Percentiles rank a stretch among this genome's conserved stretches.
phyloP scores from a whole-genome alignment of 2,329 filamentous ascomycete genomes.

The Apiospora arundinis region DNA sequence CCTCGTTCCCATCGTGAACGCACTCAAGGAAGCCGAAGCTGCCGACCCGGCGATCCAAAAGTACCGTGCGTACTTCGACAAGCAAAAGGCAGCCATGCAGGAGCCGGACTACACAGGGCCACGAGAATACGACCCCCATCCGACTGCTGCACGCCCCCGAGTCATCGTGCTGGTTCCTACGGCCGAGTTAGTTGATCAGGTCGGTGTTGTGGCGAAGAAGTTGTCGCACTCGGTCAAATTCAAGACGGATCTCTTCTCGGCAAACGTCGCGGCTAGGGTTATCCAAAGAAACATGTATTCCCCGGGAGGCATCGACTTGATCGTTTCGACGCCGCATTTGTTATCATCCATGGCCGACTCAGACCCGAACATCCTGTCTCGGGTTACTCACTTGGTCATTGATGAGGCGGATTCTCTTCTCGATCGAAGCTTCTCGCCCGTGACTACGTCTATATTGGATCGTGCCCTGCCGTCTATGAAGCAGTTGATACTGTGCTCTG shows the following conservation, averaged over 20 bases:
- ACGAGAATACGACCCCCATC: conserved; percentile 72
- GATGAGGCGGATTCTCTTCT: conserved; percentile 97
- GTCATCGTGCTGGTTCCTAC: conserved; percentile 90
- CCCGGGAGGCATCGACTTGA: conserved; percentile 79
- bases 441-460: conserved; percentile 83
- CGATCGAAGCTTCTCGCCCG: conserved; percentile 88
- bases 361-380: conserved; percentile 91
- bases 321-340: conserved; percentile 88
- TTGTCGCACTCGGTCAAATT: conserved; percentile 88
- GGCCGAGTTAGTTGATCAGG: conserved; percentile 88
- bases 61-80: conserved; percentile 61
- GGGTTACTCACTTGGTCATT: conserved; percentile 85
- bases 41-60: conserved; percentile 64
- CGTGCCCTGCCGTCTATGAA: conserved; percentile 80
- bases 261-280: conserved; percentile 74
- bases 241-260: conserved; percentile 82
- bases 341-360: conserved; percentile 86
- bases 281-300: conserved; percentile 88
- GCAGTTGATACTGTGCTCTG: conserved; percentile 91
- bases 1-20: conserved; percentile 82
- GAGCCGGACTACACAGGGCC: conserved; percentile 63
- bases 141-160: conserved; percentile 78
- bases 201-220: conserved; percentile 79
- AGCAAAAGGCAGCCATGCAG: conserved; percentile 62
- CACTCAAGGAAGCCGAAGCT: conserved; percentile 78